These are phyloP conservation scores for Mariannaea sp. DNA, from an alignment of 2,329 filamentous ascomycete species.

Conservation along the genomic window DNA sequence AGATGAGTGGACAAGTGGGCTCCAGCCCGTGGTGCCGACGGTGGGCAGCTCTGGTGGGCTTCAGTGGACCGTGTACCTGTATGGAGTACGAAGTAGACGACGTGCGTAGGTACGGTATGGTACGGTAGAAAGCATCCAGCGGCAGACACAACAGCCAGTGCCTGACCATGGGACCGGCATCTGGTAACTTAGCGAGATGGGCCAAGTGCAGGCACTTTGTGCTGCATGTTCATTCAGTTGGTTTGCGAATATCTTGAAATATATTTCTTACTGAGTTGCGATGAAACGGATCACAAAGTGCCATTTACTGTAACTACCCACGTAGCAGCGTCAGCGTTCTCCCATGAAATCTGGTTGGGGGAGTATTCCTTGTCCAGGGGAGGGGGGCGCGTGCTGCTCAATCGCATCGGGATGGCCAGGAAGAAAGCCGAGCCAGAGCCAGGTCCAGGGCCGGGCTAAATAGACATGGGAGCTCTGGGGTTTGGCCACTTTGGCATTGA, in stretches of 20 bases:
- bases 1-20: no score
- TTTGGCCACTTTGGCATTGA: conserved; percentile 3
- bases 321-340: no score
- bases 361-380: not conserved
- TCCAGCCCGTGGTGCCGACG: conserved; percentile 5
- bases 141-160: no score
- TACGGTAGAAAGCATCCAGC: no score
- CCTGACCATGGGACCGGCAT: no score
- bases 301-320: no score
- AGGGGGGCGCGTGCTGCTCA: not conserved
- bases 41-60: conserved; percentile 12
- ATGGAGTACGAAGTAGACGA: no score
- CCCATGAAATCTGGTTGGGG: not conserved
- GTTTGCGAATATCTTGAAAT: not conserved
- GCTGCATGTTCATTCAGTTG: not conserved
- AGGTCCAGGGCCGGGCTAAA: not conserved
- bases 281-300: no score
- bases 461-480: not conserved
- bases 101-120: no score
- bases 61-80: conserved; percentile 4
- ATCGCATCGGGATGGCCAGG: conserved; percentile 1
- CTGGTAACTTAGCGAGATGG: no score
- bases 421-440: conserved; percentile 1
- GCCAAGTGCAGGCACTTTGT: not conserved
- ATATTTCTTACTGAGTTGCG: no score